These are phyloP conservation scores for Teunomyces kruisii DNA, from an alignment of 805 yeast genomes.

Conservation along the genomic window DNA sequence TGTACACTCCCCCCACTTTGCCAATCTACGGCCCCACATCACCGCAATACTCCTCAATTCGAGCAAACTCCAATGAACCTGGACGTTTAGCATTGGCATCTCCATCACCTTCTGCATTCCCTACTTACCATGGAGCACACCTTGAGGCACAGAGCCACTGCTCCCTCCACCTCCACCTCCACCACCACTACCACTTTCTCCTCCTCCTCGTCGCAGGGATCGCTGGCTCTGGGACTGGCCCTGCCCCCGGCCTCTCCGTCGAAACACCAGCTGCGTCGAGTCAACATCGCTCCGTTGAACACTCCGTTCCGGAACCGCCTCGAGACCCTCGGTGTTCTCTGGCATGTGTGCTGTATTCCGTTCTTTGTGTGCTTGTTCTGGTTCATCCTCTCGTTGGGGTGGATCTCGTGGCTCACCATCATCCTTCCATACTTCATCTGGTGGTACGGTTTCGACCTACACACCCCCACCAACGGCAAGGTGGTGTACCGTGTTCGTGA, in stretches of 20 bases:
- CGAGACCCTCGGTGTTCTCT: conserved; percentile 66
- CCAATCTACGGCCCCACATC: not conserved
- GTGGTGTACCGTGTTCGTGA: conserved; percentile 56
- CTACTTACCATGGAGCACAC: not conserved
- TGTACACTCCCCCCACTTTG: not conserved
- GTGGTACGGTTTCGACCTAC: conserved; percentile 56
- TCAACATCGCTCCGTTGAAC: conserved; percentile 52
- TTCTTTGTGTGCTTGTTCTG: conserved; percentile 54
- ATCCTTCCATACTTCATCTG: conserved; percentile 58
- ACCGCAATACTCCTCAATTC: not conserved
- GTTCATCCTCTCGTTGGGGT: conserved; percentile 41
- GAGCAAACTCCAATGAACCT: not conserved
- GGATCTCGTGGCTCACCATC: conserved; percentile 70
- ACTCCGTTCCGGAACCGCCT: conserved; percentile 58
- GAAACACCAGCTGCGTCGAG: not conserved
- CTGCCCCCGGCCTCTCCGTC: not conserved
- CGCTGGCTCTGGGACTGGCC: not conserved
- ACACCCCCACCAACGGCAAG: conserved; percentile 74
- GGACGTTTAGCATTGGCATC: not conserved
- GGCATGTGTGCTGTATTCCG: conserved; percentile 76
- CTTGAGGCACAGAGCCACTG: not conserved
- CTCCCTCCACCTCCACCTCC: not conserved
- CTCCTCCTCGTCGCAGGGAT: not conserved
- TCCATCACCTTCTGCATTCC: not conserved
- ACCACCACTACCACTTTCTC: too few species aligned